These are phyloP conservation scores for Porphyridium purpureum DNA, from an alignment of 23 red algal species.

Conservation along the genomic window DNA sequence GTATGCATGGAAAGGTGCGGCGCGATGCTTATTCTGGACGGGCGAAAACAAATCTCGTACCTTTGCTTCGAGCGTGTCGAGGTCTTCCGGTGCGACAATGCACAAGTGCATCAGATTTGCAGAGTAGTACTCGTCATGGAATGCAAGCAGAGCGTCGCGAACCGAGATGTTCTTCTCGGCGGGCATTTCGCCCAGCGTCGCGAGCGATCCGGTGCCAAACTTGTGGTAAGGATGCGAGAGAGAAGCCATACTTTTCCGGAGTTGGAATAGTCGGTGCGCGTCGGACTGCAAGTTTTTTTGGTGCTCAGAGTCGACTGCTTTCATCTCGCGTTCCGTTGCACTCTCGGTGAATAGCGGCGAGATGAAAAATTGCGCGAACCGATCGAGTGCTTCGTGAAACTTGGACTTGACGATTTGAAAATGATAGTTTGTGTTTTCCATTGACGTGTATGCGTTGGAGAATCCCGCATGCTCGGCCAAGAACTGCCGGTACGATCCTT, in stretches of 20 bases:
- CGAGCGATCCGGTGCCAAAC: constrained; percentile 65
- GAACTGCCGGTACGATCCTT: constrained; percentile 59
- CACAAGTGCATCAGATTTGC: constrained; percentile 77
- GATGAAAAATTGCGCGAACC: constrained; percentile 94
- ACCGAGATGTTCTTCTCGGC: constrained; percentile 14
- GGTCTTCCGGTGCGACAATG: constrained; percentile 21
- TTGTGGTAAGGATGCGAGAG: constrained; percentile 54
- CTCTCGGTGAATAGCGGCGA: constrained; percentile 57
- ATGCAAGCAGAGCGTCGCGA: constrained; percentile 35
- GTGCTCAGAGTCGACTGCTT: constrained; percentile 90
- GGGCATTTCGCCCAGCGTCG: constrained; percentile 51
- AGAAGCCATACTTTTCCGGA: constrained; percentile 22
- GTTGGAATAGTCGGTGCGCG: constrained; percentile 40
- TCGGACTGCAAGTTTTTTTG: constrained; percentile 83
- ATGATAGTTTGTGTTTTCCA: constrained; percentile 78
- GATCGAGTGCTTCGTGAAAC: constrained; percentile 72
- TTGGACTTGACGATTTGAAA: constrained; percentile 35
- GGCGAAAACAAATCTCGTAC: constrained; percentile 43
- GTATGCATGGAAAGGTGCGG: constrained; percentile 27
- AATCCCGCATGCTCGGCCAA: constrained; percentile 64
- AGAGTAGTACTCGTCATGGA: constrained; percentile 67
- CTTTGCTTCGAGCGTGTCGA: constrained; percentile 48
- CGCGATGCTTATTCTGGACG: constrained; percentile 26
- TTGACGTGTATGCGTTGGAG: constrained; percentile 84
- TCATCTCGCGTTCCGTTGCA: constrained; percentile 71